These are phyloP conservation scores for Russula griseocarnosa DNA, from an alignment of 768 basidiomycete species.

Conservation along the genomic window DNA sequence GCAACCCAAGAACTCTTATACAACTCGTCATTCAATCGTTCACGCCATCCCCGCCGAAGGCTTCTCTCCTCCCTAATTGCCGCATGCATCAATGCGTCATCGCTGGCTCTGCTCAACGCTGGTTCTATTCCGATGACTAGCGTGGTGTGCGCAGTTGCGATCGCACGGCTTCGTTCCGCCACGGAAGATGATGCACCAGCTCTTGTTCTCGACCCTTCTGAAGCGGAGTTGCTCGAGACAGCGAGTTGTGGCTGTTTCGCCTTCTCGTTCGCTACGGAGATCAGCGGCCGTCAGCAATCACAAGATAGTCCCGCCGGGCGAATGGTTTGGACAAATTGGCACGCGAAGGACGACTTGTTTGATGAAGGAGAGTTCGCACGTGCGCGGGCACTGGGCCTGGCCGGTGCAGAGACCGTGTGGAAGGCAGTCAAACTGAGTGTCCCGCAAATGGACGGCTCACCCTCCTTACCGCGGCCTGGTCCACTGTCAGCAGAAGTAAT, in stretches of 20 bases:
- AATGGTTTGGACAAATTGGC: conserved; percentile 59
- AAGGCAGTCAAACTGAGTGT: conserved; percentile 44
- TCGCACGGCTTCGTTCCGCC: conserved; percentile 39
- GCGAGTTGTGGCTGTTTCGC: conserved; percentile 62
- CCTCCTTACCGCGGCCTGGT: neutral
- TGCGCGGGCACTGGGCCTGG: conserved; percentile 49
- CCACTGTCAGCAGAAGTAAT: neutral
- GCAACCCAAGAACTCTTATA: conserved; percentile 65
- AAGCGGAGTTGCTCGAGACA: conserved; percentile 39
- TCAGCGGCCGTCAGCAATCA: conserved; percentile 6
- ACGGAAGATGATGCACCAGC: conserved; percentile 28
- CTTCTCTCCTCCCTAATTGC: conserved; percentile 42
- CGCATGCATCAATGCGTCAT: conserved; percentile 66
- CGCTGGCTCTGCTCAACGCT: conserved; percentile 63
- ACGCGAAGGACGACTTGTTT: conserved; percentile 35
- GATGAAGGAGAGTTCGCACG: conserved; percentile 41
- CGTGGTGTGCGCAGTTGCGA: conserved; percentile 64
- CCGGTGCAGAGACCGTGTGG: conserved; percentile 48
- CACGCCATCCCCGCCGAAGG: conserved; percentile 27
- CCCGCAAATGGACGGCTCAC: conserved; percentile 25
- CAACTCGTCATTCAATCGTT: conserved; percentile 76
- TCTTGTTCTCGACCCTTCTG: conserved; percentile 52
- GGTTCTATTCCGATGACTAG: conserved; percentile 72
- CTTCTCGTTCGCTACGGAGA: conserved; percentile 40
- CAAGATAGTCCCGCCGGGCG: conserved; percentile 24